These are phyloP conservation scores for Petrea volubilis DNA, from an alignment of 257 asterid species.

Conservation along the genomic window DNA sequence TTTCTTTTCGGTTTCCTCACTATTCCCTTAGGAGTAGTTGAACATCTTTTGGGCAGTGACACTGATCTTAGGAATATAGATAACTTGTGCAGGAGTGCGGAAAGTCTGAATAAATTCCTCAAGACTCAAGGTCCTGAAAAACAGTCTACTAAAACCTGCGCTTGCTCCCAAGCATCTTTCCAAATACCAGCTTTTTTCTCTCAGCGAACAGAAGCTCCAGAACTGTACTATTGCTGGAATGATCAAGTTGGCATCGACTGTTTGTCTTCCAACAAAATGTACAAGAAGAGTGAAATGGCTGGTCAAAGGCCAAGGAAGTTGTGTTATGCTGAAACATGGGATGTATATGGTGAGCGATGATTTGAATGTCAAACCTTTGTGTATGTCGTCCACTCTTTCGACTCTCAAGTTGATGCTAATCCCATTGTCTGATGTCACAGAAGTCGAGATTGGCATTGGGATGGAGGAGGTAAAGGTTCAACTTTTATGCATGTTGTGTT, in stretches of 20 bases:
- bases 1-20: not conserved
- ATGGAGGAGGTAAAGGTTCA: conserved; percentile 19
- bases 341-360: conserved; percentile 21
- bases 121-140: not conserved
- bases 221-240: too few species aligned
- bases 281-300: too few species aligned
- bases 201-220: not conserved
- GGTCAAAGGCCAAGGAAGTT: conserved; percentile 1
- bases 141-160: not conserved
- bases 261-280: too few species aligned
- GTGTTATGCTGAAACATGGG: not conserved
- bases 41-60: not conserved
- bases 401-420: not conserved
- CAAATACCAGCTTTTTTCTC: not conserved
- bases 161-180: not conserved
- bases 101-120: too few species aligned
- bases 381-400: not conserved
- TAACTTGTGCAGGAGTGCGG: not conserved
- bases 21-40: not conserved
- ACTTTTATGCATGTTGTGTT: not conserved
- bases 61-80: not conserved
- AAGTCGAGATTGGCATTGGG: conserved; percentile 22
- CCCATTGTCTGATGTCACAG: conserved; percentile 11
- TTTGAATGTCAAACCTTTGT: conserved; percentile 13
- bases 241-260: too few species aligned